phyloP scores from a whole-genome alignment of 805 yeast species.

The Lachancea waltii region DNA sequence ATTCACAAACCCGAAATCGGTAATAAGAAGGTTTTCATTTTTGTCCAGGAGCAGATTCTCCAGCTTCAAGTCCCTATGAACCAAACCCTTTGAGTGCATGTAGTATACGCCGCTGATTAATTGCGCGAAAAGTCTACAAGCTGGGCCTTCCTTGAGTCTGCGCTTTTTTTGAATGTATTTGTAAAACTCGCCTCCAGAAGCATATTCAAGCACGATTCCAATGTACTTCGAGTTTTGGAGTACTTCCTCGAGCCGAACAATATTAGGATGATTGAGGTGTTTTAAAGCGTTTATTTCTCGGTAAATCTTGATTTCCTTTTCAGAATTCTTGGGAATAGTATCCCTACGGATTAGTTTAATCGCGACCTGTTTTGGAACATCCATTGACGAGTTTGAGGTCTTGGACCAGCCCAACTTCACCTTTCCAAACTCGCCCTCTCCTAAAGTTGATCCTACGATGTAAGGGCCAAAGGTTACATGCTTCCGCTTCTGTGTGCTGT shows the following conservation, averaged over 20 bases:
- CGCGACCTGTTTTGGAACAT: conserved; percentile 73
- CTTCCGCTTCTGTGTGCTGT: conserved; percentile 35
- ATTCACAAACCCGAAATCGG: conserved; percentile 95
- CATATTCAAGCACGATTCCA: conserved; percentile 94
- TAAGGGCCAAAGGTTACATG: conserved; percentile 87
- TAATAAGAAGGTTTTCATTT: conserved; percentile 76
- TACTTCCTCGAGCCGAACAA: conserved; percentile 86
- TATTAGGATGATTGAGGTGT: conserved; percentile 85
- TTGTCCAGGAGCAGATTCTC: conserved; percentile 81
- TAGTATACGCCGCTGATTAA: conserved; percentile 90
- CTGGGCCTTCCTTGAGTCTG: conserved; percentile 77
- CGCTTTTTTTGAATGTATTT: conserved; percentile 85
- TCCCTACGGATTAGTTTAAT: conserved; percentile 87
- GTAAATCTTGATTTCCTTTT: conserved; percentile 81
- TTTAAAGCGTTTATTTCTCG: conserved; percentile 89
- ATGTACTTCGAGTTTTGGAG: conserved; percentile 90
- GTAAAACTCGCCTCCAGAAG: conserved; percentile 95
- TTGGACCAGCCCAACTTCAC: conserved; percentile 95
- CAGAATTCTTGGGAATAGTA: conserved; percentile 78
- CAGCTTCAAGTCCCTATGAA: conserved; percentile 85
- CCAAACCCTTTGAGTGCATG: conserved; percentile 86
- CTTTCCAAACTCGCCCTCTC: conserved; percentile 98
- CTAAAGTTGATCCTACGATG: conserved; percentile 84
- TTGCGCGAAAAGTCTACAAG: conserved; percentile 87
- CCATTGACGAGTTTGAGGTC: conserved; percentile 44